Evolutionary conservation across 139 green algal genomes (phyloP).

Genomic region (Limnomonas spitsbergensis): DNA sequence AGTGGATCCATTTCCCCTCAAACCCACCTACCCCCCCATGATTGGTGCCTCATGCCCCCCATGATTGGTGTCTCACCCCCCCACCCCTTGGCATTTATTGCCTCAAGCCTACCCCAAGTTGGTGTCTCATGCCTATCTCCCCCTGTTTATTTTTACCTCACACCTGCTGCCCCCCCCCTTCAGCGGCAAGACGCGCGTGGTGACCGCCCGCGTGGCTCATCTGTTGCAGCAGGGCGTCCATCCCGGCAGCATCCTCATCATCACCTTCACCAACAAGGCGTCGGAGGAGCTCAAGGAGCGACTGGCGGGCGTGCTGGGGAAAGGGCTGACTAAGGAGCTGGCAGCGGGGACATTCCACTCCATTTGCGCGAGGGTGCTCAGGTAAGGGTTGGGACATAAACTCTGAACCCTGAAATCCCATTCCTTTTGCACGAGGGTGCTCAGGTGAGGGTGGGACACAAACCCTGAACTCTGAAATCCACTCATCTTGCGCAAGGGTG

Average conservation of each 20-base stretch:
- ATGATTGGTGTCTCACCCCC: too few relatives aligned
- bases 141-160: too few relatives aligned
- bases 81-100: too few relatives aligned
- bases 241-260: conserved; percentile 39
- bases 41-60: too few relatives aligned
- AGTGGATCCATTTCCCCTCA: too few relatives aligned
- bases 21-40: too few relatives aligned
- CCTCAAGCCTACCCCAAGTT: too few relatives aligned
- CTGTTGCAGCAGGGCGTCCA: conserved; percentile 49
- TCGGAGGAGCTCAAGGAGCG: conserved; percentile 24
- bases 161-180: too few relatives aligned
- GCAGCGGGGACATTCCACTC: conserved; percentile 70
- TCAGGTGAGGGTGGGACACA: background rate
- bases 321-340: background rate
- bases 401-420: conserved; percentile 67
- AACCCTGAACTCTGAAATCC: conserved; percentile 61
- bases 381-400: background rate
- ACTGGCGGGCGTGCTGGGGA: background rate
- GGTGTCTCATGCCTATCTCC: too few relatives aligned
- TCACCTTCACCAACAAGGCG: conserved; percentile 81
- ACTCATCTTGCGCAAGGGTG: conserved; percentile 40
- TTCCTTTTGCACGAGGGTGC: conserved; percentile 35
- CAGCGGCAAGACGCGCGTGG: conserved; percentile 76
- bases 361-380: conserved; percentile 34
- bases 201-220: conserved; percentile 60